A percentile compares a stretch with the other conserved stretches of the same genome.
These are phyloP conservation scores for Colletotrichum spaethianum DNA, from an alignment of 2,329 filamentous ascomycete species.

Conservation along the genomic window DNA sequence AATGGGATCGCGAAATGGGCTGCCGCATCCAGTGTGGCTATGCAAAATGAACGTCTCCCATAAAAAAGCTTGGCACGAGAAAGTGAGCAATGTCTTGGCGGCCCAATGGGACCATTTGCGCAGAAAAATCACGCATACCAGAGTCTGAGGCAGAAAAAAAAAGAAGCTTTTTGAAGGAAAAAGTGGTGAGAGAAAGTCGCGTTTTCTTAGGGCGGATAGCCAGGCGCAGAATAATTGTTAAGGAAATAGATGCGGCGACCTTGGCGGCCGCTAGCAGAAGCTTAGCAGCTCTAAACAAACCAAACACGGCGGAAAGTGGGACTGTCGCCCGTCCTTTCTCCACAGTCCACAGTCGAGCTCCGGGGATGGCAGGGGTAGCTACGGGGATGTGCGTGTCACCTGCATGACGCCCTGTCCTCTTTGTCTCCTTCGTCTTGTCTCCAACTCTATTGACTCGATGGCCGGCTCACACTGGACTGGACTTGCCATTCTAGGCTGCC, in stretches of 20 bases:
- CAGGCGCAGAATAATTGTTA: slow-evolving; percentile 20
- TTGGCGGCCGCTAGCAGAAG: slow-evolving; percentile 40
- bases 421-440: not conserved
- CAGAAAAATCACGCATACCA: slow-evolving; percentile 30
- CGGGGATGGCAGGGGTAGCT: slow-evolving; percentile 30
- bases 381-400: not conserved
- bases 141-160: not conserved
- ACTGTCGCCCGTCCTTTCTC: not conserved
- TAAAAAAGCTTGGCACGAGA: slow-evolving; percentile 20
- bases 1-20: not conserved
- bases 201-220: slow-evolving; percentile 37
- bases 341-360: slow-evolving; percentile 6
- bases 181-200: slow-evolving; percentile 27
- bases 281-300: slow-evolving; percentile 41
- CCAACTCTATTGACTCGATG: not conserved
- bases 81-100: slow-evolving; percentile 33
- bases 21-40: slow-evolving; percentile 16
- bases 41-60: not conserved
- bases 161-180: slow-evolving; percentile 1
- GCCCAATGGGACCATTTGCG: slow-evolving; percentile 30
- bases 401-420: slow-evolving; percentile 1
- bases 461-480: not conserved
- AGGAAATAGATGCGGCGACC: slow-evolving; percentile 31
- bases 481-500: not conserved
- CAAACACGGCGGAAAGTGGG: slow-evolving; percentile 21